Evolutionary conservation across 176 grass and related monocot species (phyloP).

Genomic region (Carex kokanica): DNA sequence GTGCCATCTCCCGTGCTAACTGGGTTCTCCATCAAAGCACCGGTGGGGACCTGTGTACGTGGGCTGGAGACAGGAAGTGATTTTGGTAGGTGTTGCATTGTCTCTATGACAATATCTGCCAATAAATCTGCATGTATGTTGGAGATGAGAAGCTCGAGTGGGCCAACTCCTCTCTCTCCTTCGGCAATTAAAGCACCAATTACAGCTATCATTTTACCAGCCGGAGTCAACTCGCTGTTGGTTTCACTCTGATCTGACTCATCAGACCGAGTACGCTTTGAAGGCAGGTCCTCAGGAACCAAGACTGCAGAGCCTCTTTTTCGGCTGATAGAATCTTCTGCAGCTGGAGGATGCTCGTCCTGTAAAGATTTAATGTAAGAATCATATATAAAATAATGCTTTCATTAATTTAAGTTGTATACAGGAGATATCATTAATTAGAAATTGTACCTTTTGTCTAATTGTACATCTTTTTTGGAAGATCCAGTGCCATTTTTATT

Average conservation of each 20-base stretch:
- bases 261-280: constrained; percentile 14
- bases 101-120: constrained; percentile 99
- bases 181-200: constrained; percentile 97
- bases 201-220: constrained; percentile 98
- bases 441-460: neutral
- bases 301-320: constrained; percentile 18
- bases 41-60: neutral
- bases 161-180: constrained; percentile 96
- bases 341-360: constrained; percentile 9
- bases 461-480: constrained; percentile 3
- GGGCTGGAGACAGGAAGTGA: constrained; percentile 6
- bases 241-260: constrained; percentile 11
- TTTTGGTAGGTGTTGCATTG: constrained; percentile 83
- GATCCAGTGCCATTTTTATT: neutral
- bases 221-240: constrained; percentile 61
- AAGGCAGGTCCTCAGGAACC: constrained; percentile 4
- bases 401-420: neutral
- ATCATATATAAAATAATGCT: neutral
- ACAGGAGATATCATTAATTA: neutral
- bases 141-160: constrained; percentile 84
- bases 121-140: constrained; percentile 85
- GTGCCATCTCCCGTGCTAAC: constrained; percentile 29
- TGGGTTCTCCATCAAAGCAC: constrained; percentile 20
- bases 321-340: constrained; percentile 9
- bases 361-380: neutral